phyloP scores from a whole-genome alignment of 2,329 filamentous ascomycete genomes.

The Colletotrichum lini region DNA sequence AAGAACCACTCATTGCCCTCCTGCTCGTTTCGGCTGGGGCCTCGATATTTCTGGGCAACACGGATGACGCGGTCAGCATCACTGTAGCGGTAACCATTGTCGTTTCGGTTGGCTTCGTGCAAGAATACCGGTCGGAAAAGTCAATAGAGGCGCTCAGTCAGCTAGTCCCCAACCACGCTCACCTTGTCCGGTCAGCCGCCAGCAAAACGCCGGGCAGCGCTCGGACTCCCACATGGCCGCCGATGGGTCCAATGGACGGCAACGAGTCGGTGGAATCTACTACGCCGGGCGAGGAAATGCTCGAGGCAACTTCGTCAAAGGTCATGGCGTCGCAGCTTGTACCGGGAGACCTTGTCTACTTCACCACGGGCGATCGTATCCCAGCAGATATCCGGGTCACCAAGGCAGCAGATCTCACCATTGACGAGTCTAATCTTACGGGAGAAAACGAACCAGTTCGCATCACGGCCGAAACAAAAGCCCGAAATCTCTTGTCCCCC shows the following conservation, averaged over 20 bases:
- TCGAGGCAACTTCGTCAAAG: conserved; percentile 84
- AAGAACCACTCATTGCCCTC: conserved; percentile 94
- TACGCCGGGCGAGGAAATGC: conserved; percentile 73
- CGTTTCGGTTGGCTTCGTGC: conserved; percentile 94
- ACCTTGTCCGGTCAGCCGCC: conserved; percentile 81
- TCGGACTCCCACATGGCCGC: conserved; percentile 64
- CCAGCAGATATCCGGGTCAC: conserved; percentile 97
- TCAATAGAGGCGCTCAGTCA: conserved; percentile 95
- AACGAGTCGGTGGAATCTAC: conserved; percentile 54
- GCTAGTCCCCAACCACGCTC: conserved; percentile 93
- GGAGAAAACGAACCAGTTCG: conserved; percentile 95
- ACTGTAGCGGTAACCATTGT: conserved; percentile 97
- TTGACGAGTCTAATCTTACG: conserved; percentile 96
- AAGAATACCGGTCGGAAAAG: conserved; percentile 98
- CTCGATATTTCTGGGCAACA: conserved; percentile 92
- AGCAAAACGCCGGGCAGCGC: conserved; percentile 52
- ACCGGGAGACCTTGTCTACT: conserved; percentile 91
- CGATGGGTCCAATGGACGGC: conserved; percentile 61
- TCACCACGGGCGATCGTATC: conserved; percentile 96
- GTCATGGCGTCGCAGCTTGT: conserved; percentile 91
- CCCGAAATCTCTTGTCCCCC: conserved; percentile 49
- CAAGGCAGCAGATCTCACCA: conserved; percentile 88
- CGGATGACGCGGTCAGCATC: conserved; percentile 96
- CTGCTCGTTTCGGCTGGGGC: conserved; percentile 89
- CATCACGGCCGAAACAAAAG: conserved; percentile 76